Base-by-base conservation (phyloP, 345 rosid genomes). In the Linum lewisii region DNA sequence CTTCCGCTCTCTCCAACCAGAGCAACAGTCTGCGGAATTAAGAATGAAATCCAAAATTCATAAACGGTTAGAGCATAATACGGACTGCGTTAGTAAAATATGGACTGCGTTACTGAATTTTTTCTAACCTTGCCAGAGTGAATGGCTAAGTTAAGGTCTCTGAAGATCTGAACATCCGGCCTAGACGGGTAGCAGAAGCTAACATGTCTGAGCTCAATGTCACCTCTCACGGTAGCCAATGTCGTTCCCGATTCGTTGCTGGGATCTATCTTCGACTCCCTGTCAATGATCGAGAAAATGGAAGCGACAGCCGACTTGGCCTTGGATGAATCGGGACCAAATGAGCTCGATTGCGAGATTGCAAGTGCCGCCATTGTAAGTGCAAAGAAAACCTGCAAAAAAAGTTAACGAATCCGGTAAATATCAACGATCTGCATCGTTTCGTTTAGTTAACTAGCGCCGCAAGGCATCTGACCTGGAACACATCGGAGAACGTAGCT, bases 1-100 rank as follows among this genome's bases (percentile, higher is more conserved):
- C 85, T 78, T 26, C 90, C 90, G 51, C 90, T 84, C 65, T 82
- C 90, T 74, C 90, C 87, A n/a, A 84, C 90, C 18, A 84, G 71
- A 0, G 87, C 87, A 53, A 84, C 81, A 56, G 85, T 84, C 87
- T 84, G 60, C 59, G 60, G 24, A 34, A 11, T 22, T 11, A n/a
- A 19, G 32, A 56, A 59, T 32, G 21, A 44, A 5, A 3, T 16
- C 56, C n/a, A n/a, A 16, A 9, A 52, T 7, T 23, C 2, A 23
- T 11, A 42, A 42, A 11, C 2, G 47, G 2, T 16, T 42, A 42
- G 47, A 11, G 15, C 2, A 42, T 42, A 4, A 42, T 42, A 7
- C 16, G 1, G 3, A 11, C 15, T 5, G 5, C 10, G 38, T 5
- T 21, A n/a, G 24, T 3, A 24, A 21, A 26, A 50, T 6, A 21